Evolutionary conservation across 75 land plant genomes (phyloP), one percentile per base, ranked within the genome.

Genomic region (Ceratopteris richardii): DNA sequence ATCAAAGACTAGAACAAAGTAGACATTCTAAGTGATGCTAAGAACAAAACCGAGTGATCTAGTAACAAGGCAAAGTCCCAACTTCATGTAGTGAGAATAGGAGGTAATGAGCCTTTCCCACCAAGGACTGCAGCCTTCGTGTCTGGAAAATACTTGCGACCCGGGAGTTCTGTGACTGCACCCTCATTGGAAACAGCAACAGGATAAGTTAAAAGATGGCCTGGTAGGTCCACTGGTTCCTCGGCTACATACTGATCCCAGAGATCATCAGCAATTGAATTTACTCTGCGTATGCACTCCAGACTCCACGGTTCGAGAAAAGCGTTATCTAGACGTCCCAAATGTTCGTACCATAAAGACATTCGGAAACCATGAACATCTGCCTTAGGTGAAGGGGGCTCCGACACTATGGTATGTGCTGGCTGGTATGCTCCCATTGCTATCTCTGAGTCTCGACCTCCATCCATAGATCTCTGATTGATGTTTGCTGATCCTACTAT

Each of bases 81-180:
- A n/a, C n/a, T 31, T 58, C 73, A 89, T 9, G 96, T 90, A 18
- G 96, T 90, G 48, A 90, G 82, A 54, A 90, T 83, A 16, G 92
- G 85, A 26, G 88, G 92, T 11, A 84, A 36, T 0, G 30, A 0
- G 17, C 79, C 87, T 44, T 75, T 83, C 57, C 71, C 13, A 11
- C 97, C 97, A 9, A 88, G 73, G 17, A 88, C 56, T 0, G 69
- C 68, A 25, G 97, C 97, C 29, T 83, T 84, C 36, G 95, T 88
- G 62, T 91, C 97, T 0, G 88, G 88, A 69, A 91, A 84, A 51
- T 28, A 51, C 65, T 81, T 79, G 4, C 41, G 27, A 12, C 89
- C 97, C 11, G 86, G 86, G 41, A 84, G 33, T 64, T 84, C 86
- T 0, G 75, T 60, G 50, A 91, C 69, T 2, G 54, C 44, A 21